phyloP scores from a whole-genome alignment of 148 eudicot species.

The Cornus suecica region DNA sequence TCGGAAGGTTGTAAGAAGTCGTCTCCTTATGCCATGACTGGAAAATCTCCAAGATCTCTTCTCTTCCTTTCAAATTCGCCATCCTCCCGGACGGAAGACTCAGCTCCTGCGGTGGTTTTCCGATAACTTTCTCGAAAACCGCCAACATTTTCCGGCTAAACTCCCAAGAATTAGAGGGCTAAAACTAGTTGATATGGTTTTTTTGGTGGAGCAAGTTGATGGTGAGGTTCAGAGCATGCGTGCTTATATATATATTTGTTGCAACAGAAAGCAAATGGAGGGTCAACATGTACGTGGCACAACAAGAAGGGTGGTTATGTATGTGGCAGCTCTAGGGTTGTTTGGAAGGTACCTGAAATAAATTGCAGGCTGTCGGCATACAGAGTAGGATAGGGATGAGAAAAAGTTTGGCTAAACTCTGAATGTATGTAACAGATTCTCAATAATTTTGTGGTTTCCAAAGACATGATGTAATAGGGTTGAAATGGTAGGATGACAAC shows the following conservation, averaged over 20 bases:
- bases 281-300: constrained; percentile 4
- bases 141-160: constrained; percentile 32
- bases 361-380: constrained; percentile 6
- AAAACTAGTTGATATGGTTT: background rate
- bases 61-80: constrained; percentile 13
- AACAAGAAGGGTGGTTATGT: constrained; percentile 1
- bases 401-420: background rate
- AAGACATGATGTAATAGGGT: background rate
- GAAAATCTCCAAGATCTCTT: constrained; percentile 23
- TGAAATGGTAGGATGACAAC: background rate
- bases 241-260: constrained; percentile 18
- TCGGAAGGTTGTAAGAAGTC: constrained; percentile 22
- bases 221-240: constrained; percentile 5
- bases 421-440: background rate
- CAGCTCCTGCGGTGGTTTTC: constrained; percentile 32
- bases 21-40: constrained; percentile 25
- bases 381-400: too few species aligned
- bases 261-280: constrained; percentile 7
- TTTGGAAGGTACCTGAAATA: constrained; percentile 15
- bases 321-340: constrained; percentile 19
- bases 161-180: background rate
- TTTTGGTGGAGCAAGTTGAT: background rate
- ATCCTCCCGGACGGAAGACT: constrained; percentile 20
- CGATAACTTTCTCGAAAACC: constrained; percentile 26
- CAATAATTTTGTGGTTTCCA: constrained; percentile 8